These are phyloP conservation scores for Scolecobasidium constrictum DNA, from an alignment of 2,329 filamentous ascomycete species.

Conservation along the genomic window DNA sequence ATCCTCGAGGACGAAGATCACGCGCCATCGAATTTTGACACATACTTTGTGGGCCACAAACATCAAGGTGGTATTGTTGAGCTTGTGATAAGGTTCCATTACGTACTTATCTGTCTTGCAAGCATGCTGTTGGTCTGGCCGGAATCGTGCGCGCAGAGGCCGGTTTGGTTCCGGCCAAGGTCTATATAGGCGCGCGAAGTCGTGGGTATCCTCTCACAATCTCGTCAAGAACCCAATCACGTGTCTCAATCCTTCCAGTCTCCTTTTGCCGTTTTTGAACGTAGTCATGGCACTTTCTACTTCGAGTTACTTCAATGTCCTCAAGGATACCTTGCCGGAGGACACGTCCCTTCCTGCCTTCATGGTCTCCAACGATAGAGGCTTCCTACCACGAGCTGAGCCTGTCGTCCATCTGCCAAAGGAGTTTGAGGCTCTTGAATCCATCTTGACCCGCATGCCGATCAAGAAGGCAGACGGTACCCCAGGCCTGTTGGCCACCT, in stretches of 20 bases:
- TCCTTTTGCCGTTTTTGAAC: background rate
- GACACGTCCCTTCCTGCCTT: constrained; percentile 59
- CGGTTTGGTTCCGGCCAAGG: background rate
- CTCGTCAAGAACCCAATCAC: background rate
- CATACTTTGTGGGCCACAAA: too few relatives aligned
- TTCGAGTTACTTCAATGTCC: constrained; percentile 42
- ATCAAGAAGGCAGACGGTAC: constrained; percentile 62
- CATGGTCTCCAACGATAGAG: constrained; percentile 66
- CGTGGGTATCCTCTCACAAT: background rate
- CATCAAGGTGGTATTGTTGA: too few relatives aligned
- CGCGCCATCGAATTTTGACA: too few relatives aligned
- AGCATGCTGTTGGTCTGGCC: background rate
- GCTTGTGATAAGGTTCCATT: background rate
- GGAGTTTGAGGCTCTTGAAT: constrained; percentile 63
- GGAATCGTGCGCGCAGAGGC: background rate
- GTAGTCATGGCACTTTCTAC: constrained; percentile 5
- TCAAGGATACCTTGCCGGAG: constrained; percentile 50
- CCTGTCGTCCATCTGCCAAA: constrained; percentile 48
- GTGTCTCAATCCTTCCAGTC: background rate
- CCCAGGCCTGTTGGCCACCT: constrained; percentile 66
- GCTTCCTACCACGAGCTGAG: constrained; percentile 57
- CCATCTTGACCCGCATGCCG: constrained; percentile 65
- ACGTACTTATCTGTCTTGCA: background rate
- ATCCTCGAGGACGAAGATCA: too few relatives aligned
- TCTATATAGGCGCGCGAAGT: background rate